Conservation (phyloP, 371 early-diverging fungal genomes). For the Lichtheimia hyalospora region DNA sequence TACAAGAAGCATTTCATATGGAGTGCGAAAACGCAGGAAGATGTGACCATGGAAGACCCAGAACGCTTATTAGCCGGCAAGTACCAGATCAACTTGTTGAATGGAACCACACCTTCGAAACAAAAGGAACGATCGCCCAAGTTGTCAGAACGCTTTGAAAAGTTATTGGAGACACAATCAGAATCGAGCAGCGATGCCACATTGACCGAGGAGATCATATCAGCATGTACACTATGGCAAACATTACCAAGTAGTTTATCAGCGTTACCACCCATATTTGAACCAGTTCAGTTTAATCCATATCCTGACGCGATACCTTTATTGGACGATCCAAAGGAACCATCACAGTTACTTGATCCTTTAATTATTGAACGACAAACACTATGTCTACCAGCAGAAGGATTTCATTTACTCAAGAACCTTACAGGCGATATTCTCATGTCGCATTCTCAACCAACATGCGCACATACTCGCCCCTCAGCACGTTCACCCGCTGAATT, state of each 20-base stretch:
- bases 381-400: constrained; percentile 63
- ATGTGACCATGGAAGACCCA: constrained; percentile 20
- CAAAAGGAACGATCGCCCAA: constrained; percentile 31
- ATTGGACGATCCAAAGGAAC: constrained; percentile 61
- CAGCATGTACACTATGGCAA: constrained; percentile 41
- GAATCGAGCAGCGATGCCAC: constrained; percentile 14
- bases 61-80: constrained; percentile 27
- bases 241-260: constrained; percentile 40
- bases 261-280: constrained; percentile 40
- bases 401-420: constrained; percentile 68
- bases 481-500: constrained; percentile 71
- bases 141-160: constrained; percentile 28
- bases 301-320: constrained; percentile 61
- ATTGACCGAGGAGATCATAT: constrained; percentile 25
- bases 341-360: constrained; percentile 61
- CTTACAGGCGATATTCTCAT: constrained; percentile 71
- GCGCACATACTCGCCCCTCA: constrained; percentile 68
- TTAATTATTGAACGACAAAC: constrained; percentile 59
- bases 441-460: constrained; percentile 74
- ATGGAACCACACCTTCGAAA: constrained; percentile 10
- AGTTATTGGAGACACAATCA: constrained; percentile 19
- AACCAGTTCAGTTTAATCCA: constrained; percentile 56
- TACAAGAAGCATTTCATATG: constrained; percentile 70
- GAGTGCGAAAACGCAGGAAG: constrained; percentile 50
- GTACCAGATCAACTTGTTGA: constrained; percentile 28